Conservation (phyloP, 345 rosid species). For the Camelina laxa region DNA sequence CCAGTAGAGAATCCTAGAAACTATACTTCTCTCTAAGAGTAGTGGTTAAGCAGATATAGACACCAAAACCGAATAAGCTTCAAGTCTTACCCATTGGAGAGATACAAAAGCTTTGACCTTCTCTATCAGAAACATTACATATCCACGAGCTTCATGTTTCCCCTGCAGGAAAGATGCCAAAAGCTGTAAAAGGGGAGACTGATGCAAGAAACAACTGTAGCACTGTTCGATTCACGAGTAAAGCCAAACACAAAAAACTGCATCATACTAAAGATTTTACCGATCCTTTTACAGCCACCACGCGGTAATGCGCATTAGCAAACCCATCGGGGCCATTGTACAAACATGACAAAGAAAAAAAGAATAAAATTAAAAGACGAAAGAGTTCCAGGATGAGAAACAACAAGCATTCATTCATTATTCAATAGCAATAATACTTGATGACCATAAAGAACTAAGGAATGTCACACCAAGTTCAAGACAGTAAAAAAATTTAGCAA, state of each 20-base stretch:
- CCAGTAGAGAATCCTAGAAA: background rate
- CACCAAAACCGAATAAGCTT: background rate
- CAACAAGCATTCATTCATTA: slow-evolving; percentile 24
- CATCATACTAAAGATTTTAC: slow-evolving; percentile 35
- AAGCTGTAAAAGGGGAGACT: slow-evolving; percentile 29
- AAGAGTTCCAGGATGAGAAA: slow-evolving; percentile 14
- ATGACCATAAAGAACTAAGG: background rate
- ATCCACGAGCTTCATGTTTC: slow-evolving; percentile 12
- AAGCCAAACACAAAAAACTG: slow-evolving; percentile 30
- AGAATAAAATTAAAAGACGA: slow-evolving; percentile 22
- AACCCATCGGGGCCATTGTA: slow-evolving; percentile 38
- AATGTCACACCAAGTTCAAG: slow-evolving; percentile 23
- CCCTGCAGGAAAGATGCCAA: slow-evolving; percentile 41
- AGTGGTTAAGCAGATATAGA: background rate
- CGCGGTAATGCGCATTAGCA: slow-evolving; percentile 38
- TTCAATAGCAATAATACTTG: slow-evolving; percentile 13
- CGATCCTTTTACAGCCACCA: slow-evolving; percentile 41
- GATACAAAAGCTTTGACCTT: background rate
- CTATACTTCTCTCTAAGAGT: background rate
- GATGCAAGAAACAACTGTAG: slow-evolving; percentile 6
- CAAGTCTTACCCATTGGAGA: slow-evolving; percentile 26
- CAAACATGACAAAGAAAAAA: slow-evolving; percentile 12
- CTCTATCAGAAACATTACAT: background rate
- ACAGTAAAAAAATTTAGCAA: slow-evolving; percentile 21
- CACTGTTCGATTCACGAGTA: slow-evolving; percentile 12